Evolutionary conservation across 306 rosid genomes (phyloP).

Genomic region (Inga leiocalycina): DNA sequence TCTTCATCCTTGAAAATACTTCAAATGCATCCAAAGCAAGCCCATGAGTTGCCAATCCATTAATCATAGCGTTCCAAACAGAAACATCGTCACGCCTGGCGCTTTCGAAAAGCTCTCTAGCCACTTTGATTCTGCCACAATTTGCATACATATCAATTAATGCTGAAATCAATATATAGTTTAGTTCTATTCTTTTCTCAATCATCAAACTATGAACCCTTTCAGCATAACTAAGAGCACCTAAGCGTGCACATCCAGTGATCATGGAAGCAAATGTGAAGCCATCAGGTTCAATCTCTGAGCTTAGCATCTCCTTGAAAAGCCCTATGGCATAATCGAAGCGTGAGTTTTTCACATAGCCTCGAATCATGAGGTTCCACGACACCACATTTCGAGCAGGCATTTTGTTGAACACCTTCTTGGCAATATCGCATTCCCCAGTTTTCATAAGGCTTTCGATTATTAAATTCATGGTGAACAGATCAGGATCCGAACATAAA

Average conservation of each 20-base stretch:
- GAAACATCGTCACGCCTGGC: conserved; percentile 50
- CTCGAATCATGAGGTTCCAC: conserved; percentile 71
- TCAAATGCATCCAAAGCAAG: conserved; percentile 54
- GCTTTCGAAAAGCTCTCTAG: conserved; percentile 49
- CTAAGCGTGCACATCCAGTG: conserved; percentile 64
- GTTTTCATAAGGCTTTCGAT: conserved; percentile 44
- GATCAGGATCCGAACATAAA: conserved; percentile 19
- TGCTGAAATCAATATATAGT: conserved; percentile 61
- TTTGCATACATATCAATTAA: conserved; percentile 71
- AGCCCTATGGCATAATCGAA: conserved; percentile 47
- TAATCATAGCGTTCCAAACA: conserved; percentile 78
- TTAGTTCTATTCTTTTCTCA: conserved; percentile 50
- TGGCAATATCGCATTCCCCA: conserved; percentile 58
- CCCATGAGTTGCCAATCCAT: conserved; percentile 75
- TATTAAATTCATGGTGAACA: conserved; percentile 46
- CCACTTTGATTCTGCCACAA: conserved; percentile 64
- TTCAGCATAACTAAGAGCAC: conserved; percentile 53
- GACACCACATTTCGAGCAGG: conserved; percentile 55
- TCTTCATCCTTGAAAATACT: conserved; percentile 63
- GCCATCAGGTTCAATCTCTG: conserved; percentile 63
- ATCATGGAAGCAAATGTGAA: conserved; percentile 67
- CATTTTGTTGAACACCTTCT: conserved; percentile 54
- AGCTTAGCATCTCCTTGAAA: conserved; percentile 47
- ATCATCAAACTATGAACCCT: conserved; percentile 66
- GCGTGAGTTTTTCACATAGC: conserved; percentile 54